phyloP scores from a whole-genome alignment of 1,284 basidiomycete species.

The Irpex sp. region DNA sequence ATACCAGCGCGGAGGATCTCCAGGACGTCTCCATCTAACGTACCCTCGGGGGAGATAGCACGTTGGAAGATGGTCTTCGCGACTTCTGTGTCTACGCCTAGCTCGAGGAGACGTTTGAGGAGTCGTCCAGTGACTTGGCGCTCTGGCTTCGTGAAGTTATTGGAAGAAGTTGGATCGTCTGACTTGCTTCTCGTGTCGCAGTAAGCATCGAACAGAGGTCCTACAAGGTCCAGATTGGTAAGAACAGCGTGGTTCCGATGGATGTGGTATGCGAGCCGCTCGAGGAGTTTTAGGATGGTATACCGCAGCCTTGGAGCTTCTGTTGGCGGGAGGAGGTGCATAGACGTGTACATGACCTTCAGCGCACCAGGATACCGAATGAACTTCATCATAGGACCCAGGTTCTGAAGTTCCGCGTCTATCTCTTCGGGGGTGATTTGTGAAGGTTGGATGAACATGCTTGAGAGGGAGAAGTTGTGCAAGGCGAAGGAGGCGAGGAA shows the following conservation, averaged over 20 bases:
- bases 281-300: constrained; percentile 56
- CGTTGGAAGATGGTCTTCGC: constrained; percentile 57
- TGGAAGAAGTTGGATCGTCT: constrained; percentile 2
- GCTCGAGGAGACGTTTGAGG: constrained; percentile 60
- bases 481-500: constrained; percentile 61
- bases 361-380: constrained; percentile 58
- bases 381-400: constrained; percentile 40
- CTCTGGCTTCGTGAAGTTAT: constrained; percentile 38
- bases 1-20: constrained; percentile 66
- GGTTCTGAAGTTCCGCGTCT: constrained; percentile 34
- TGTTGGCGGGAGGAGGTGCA: constrained; percentile 25
- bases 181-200: constrained; percentile 20
- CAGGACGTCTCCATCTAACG: constrained; percentile 57
- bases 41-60: constrained; percentile 37
- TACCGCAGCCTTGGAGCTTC: constrained; percentile 36
- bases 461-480: constrained; percentile 55
- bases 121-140: constrained; percentile 56
- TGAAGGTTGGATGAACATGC: constrained; percentile 45
- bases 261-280: constrained; percentile 51
- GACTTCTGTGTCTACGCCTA: constrained; percentile 63
- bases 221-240: constrained; percentile 51
- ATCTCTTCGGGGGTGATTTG: constrained; percentile 23
- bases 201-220: constrained; percentile 44
- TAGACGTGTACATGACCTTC: constrained; percentile 48
- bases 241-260: constrained; percentile 70